Evolutionary conservation across 106 monocot genomes (phyloP), one percentile per base, ranked within the genome.

Genomic region (Iris macrosiphon): DNA sequence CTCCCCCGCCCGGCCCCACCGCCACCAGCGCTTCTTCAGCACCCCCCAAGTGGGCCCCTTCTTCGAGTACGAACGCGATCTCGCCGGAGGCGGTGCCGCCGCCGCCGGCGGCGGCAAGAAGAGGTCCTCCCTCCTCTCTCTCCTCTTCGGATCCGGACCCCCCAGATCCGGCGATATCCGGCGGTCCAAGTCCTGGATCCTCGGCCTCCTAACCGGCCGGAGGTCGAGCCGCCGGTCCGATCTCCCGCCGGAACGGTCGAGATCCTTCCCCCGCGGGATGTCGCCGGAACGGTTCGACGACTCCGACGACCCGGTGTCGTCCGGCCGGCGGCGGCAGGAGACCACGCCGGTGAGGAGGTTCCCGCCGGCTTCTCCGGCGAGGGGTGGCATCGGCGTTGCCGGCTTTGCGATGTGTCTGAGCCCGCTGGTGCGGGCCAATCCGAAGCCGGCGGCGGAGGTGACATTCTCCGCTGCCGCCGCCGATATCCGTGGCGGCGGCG

Each of bases 401-500:
- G 70, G 74, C 4, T 70, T 80, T 51, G 65, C 61, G 2, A 55
- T 74, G 13, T 80, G 80, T 57, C 60, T 80, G 29, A 80, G 70
- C 74, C 80, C 80, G 39, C 59, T 80, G 11, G 70, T 80, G 11
- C 15, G 74, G 41, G 32, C 65, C 12, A 58, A 30, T 31, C 47
- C 74, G 6, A 13, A 16, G 44, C 17, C 39, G 28, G 2, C 12
- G 37, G 22, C 49, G 6, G 65, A 41, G 22, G 42, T 12, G 4
- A 7, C n/a, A n/a, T n/a, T n/a, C n/a, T n/a, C n/a, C n/a, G n/a
- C n/a, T n/a, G n/a, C 52, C 43, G 20, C 65, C 34, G 48, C 40
- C 24, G 74, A 74, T 0, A 17, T 55, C 21, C 7, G 38, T 6
- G 21, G 22, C 4, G 19, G 14, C 0, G 14, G 8, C 9, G 3